These are phyloP conservation scores for Mortierella sp. DNA, from an alignment of 371 early-diverging fungal genomes.

Conservation along the genomic window DNA sequence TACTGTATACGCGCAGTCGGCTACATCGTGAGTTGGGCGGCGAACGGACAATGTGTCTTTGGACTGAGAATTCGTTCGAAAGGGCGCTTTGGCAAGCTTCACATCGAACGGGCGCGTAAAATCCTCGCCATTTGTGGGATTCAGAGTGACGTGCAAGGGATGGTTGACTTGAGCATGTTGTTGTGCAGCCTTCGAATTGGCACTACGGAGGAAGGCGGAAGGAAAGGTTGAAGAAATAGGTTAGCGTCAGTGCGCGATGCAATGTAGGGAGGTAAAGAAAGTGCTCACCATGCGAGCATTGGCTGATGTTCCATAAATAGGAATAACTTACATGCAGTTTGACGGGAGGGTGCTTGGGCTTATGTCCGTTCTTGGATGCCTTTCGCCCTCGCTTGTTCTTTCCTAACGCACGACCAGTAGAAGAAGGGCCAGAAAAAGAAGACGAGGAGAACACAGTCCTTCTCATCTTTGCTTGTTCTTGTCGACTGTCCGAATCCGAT, in stretches of 20 bases:
- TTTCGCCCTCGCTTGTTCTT: slow-evolving; percentile 1
- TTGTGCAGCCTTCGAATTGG: slow-evolving; percentile 16
- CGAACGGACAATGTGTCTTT: slow-evolving; percentile 39
- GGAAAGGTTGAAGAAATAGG: neutral
- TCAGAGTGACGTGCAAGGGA: slow-evolving; percentile 30
- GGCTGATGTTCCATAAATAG: neutral
- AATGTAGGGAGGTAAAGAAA: neutral
- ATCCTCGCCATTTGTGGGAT: slow-evolving; percentile 41
- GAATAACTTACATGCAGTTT: neutral
- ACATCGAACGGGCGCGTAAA: slow-evolving; percentile 46
- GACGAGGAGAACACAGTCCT: neutral
- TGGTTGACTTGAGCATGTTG: slow-evolving; percentile 32
- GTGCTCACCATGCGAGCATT: neutral
- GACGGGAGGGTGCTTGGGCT: neutral
- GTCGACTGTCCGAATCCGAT: slow-evolving; percentile 8
- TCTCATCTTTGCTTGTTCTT: neutral
- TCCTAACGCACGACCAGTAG: neutral
- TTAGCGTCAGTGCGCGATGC: neutral
- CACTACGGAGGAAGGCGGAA: slow-evolving; percentile 22
- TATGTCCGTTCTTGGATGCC: neutral
- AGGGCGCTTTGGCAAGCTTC: slow-evolving; percentile 33
- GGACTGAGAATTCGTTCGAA: slow-evolving; percentile 51
- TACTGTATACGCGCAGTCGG: slow-evolving; percentile 42
- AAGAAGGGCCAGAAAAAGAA: neutral
- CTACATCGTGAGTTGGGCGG: slow-evolving; percentile 18